phyloP scores from a whole-genome alignment of 148 eudicot genomes.

The Amaranthus palmeri region DNA sequence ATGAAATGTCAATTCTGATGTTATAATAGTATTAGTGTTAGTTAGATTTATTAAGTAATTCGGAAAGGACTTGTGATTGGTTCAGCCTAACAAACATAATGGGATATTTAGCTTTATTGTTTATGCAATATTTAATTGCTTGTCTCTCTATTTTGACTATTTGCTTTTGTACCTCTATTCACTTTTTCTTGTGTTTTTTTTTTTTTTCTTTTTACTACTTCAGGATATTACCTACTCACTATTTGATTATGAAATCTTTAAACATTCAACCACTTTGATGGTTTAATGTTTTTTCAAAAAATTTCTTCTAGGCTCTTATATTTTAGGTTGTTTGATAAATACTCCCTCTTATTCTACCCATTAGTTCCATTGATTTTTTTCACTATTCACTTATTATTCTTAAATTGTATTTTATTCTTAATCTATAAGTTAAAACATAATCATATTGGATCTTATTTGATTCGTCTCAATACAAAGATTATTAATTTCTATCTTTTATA shows the following conservation, averaged over 20 bases:
- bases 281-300: not conserved
- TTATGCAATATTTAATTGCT: slow-evolving; percentile 15
- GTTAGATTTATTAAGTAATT: slow-evolving; percentile 2
- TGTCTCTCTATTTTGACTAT: not conserved
- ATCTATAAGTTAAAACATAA: no score
- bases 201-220: slow-evolving; percentile 4
- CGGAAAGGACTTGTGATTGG: slow-evolving; percentile 14
- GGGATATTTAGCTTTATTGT: slow-evolving; percentile 17
- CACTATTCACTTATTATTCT: no score
- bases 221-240: not conserved
- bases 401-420: no score
- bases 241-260: not conserved
- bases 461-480: no score
- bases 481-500: no score
- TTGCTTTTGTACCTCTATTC: slow-evolving; percentile 4
- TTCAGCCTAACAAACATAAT: slow-evolving; percentile 19
- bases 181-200: slow-evolving; percentile 2
- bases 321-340: no score
- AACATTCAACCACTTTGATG: slow-evolving; percentile 6
- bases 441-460: no score
- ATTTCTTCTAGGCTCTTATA: no score
- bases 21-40: no score
- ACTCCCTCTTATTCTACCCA: no score
- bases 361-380: no score
- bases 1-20: slow-evolving; percentile 10